Evolutionary conservation across 2,329 filamentous ascomycete species (phyloP).

Genomic region (Purpureocillium lavendulum): DNA sequence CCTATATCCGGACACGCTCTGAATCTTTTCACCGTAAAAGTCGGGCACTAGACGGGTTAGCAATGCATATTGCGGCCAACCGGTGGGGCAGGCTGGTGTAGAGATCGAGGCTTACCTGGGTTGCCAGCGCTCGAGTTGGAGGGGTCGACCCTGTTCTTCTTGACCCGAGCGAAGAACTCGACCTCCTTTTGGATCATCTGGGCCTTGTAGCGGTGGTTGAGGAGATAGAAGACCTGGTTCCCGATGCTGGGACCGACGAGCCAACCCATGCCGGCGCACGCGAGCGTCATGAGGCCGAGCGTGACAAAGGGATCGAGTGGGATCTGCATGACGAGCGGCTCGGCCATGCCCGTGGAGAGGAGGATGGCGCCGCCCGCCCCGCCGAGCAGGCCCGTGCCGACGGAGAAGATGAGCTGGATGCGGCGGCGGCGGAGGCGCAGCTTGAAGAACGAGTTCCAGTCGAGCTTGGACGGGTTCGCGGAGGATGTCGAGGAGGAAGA

Average conservation of each 20-base stretch:
- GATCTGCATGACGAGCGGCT: slow-evolving; percentile 60
- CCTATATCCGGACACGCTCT: slow-evolving; percentile 81
- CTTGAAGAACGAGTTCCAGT: slow-evolving; percentile 91
- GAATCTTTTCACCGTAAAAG: slow-evolving; percentile 98
- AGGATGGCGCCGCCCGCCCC: slow-evolving; percentile 56
- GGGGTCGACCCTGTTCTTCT: slow-evolving; percentile 86
- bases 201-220: slow-evolving; percentile 61
- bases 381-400: slow-evolving; percentile 53
- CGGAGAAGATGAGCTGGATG: slow-evolving; percentile 72
- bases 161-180: slow-evolving; percentile 86
- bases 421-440: slow-evolving; percentile 79
- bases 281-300: slow-evolving; percentile 70
- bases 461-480: slow-evolving; percentile 30
- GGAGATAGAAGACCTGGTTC: slow-evolving; percentile 67
- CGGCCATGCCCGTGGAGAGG: slow-evolving; percentile 63
- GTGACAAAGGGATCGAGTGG: slow-evolving; percentile 84
- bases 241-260: slow-evolving; percentile 77
- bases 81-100: background rate
- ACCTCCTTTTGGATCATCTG: slow-evolving; percentile 86
- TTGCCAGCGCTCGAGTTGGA: slow-evolving; percentile 82
- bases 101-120: slow-evolving; percentile 55
- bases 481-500: slow-evolving; percentile 2
- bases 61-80: background rate
- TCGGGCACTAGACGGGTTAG: slow-evolving; percentile 60
- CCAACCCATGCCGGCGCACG: slow-evolving; percentile 78